Base-by-base conservation (phyloP, 306 rosid genomes). In the Herpetospermum pedunculosum region DNA sequence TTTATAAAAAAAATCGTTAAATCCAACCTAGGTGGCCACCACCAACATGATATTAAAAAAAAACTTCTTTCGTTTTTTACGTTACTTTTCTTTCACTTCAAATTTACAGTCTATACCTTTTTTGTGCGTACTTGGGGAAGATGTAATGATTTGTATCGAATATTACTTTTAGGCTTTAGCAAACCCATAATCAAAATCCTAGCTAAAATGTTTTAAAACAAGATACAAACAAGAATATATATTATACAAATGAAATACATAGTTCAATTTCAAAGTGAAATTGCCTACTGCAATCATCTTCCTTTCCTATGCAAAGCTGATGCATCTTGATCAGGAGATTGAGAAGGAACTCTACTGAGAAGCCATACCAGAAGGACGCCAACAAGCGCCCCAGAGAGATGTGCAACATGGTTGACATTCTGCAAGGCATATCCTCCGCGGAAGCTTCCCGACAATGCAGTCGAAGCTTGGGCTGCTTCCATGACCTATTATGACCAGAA, bases 401-500 rank as follows among this genome's bases (percentile, higher is more conserved):
- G 97, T 32, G 99, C 97, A 74, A 91, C 86, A 74, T 91, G 97
- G 79, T 94, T 94, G 79, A 94, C 92, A 80, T 78, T 85, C 76
- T 84, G 93, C 84, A 89, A 63, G 10, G 88, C 35, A 78, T 72
- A 57, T 78, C 90, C 90, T 58, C 95, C 90, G 0, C 81, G 81
- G 62, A 87, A 60, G 63, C 82, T 40, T 75, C 95, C 92, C 4
- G 92, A 74, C 38, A 92, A 65, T 38, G 93, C 86, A 3, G 97
- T 84, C 9, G 97, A 91, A 74, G 99, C 92, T 80, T 94, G 97
- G 40, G 99, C 99, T 70, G 97, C 96, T 84, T 91, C 99, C 99
- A 91, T 88, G 62, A 94, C 95, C 99, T 91, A 76, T 59, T 41
- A 77, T 63, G 47, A 40, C 60, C 77, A 75, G 69, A 68, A 26